Conservation (phyloP, 208 protist species). For the Crithidia sp. region DNA sequence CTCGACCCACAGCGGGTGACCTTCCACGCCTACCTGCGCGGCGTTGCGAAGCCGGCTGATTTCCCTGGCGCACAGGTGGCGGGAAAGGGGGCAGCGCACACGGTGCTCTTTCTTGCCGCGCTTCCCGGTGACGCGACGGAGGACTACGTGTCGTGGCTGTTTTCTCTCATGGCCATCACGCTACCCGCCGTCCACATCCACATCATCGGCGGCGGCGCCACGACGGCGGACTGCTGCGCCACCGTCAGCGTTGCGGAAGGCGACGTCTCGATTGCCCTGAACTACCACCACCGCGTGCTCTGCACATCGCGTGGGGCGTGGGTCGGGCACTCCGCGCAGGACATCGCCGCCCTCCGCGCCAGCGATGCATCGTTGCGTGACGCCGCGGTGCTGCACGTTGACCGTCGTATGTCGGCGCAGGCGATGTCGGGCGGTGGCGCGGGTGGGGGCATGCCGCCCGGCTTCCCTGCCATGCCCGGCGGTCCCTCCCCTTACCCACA, state of each 20-base stretch:
- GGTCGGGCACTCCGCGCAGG: constrained; percentile 33
- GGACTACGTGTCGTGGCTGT: constrained; percentile 64
- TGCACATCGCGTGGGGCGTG: constrained; percentile 34
- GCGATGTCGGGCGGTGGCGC: background rate
- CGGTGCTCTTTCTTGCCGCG: constrained; percentile 55
- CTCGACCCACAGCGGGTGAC: constrained; percentile 27
- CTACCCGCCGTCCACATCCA: constrained; percentile 20
- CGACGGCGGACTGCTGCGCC: constrained; percentile 21
- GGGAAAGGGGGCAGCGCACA: background rate
- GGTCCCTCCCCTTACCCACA: background rate
- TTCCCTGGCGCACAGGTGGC: no score
- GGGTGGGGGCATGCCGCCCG: background rate
- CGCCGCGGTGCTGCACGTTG: constrained; percentile 23
- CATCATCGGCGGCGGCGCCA: constrained; percentile 20
- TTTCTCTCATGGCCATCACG: constrained; percentile 37
- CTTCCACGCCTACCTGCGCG: constrained; percentile 32
- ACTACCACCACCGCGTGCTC: constrained; percentile 37
- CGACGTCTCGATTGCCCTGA: constrained; percentile 38
- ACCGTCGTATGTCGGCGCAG: constrained; percentile 29
- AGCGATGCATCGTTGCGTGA: constrained; percentile 31
- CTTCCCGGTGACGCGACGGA: constrained; percentile 31
- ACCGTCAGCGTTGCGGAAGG: constrained; percentile 18
- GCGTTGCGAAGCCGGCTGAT: background rate
- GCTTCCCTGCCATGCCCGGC: background rate
- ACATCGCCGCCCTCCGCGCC: constrained; percentile 27